phyloP scores from a whole-genome alignment of 768 basidiomycete genomes.

The Lactarius trivialis region DNA sequence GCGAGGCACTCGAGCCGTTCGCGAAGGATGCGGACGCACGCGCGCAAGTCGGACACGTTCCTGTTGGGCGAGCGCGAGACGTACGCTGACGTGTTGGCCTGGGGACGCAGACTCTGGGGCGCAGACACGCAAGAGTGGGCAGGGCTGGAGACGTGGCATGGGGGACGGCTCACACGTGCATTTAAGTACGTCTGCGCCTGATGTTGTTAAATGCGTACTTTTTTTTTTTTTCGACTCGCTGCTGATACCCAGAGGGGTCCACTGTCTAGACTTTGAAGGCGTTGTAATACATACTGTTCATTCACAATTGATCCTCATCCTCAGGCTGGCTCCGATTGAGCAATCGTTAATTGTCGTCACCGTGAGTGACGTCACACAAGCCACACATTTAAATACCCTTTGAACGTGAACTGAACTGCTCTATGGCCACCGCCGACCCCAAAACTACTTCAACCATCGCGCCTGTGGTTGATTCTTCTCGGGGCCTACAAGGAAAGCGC shows the following conservation, averaged over 20 bases:
- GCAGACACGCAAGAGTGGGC: conserved; percentile 39
- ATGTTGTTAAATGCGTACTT: background rate
- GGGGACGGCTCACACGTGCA: conserved; percentile 17
- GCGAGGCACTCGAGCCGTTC: conserved; percentile 29
- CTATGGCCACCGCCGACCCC: too few species aligned
- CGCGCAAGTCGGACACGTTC: conserved; percentile 16
- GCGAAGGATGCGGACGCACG: conserved; percentile 14
- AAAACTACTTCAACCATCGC: too few species aligned
- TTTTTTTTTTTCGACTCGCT: background rate
- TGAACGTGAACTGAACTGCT: too few species aligned
- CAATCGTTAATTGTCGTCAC: too few species aligned
- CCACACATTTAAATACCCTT: too few species aligned
- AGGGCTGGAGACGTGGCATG: conserved; percentile 34
- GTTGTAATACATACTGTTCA: too few species aligned
- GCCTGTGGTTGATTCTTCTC: too few species aligned
- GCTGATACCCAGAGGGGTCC: background rate
- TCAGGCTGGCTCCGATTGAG: too few species aligned
- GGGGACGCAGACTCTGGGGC: conserved; percentile 31
- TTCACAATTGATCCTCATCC: too few species aligned
- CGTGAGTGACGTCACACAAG: too few species aligned
- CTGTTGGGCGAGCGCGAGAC: conserved; percentile 35
- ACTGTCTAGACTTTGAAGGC: background rate
- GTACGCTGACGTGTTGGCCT: conserved; percentile 38
- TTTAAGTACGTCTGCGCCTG: background rate
- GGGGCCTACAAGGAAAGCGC: too few species aligned